Base-by-base conservation (phyloP, 2,329 filamentous ascomycete genomes). In the Fusarium torreyae region DNA sequence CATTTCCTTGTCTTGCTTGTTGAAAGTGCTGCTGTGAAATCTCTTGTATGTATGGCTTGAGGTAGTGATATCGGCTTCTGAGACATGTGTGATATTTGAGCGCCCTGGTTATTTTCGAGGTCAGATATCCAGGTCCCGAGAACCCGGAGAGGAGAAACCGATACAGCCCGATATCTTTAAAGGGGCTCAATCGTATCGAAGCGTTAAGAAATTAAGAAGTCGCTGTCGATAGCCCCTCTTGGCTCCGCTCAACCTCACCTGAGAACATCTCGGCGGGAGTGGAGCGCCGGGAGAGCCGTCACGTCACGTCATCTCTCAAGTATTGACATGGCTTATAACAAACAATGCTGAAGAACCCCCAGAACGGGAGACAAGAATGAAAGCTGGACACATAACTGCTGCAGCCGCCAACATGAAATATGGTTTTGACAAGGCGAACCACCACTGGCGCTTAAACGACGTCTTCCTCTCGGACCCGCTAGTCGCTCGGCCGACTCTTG, bases 261-360 rank as follows among this genome's bases (percentile, higher is more conserved):
- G 58, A 68, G 63, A 46, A 57, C 62, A 70, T 68, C 50, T 66
- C 61, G 53, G 58, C 54, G 43, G 43, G 28, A 38, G 66, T 58
- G 61, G 62, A 55, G 69, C 55, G 53, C 42, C 45, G 55, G 51
- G 42, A 42, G 57, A 57, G 36, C 36, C 53, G 62, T 70, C 63
- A 63, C 55, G 66, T 69, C 72, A 72, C 52, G 57, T 31, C 28
- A 31, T 31, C 28, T 43, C 55, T 61, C 38, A 60, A 70, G 54
- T 59, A 54, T 45, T 20, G 51, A 55, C 52, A 39, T 59, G 36
- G 55, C 56, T 58, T 62, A 55, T 57, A 50, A 15, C 22, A 28
- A 44, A 31, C 26, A 56, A 39, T 14, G 33, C 26, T 42, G 28
- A 54, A 54, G 36, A 54, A 49, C 42, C 57, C 20, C 54, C 61